A percentile compares a stretch with the other conserved stretches of the same genome.
These are phyloP conservation scores for Plasmodium inui DNA, from an alignment of 169 alveolate species.

Conservation along the genomic window DNA sequence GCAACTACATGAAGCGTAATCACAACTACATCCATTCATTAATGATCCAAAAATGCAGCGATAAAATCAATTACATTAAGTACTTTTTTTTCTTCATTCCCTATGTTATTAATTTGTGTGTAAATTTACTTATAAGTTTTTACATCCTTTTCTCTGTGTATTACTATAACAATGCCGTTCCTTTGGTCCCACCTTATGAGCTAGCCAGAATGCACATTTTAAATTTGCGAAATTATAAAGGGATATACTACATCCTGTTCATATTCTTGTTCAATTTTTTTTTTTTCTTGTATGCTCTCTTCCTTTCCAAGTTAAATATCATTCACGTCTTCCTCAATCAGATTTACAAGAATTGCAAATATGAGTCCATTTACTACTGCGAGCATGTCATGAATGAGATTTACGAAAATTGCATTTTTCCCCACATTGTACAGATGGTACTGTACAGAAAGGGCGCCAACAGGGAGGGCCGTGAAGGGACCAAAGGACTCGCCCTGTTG, in stretches of 20 bases:
- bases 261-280: constrained; percentile 42
- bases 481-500: background rate
- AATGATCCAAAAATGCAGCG: constrained; percentile 47
- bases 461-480: background rate
- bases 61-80: constrained; percentile 55
- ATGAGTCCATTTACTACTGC: constrained; percentile 67
- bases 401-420: constrained; percentile 49
- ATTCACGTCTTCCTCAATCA: constrained; percentile 50
- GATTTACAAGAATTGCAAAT: constrained; percentile 58
- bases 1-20: constrained; percentile 22
- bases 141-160: constrained; percentile 56
- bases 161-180: constrained; percentile 63
- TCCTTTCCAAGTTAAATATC: constrained; percentile 42
- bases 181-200: constrained; percentile 66
- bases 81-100: constrained; percentile 49
- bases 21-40: constrained; percentile 60
- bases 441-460: constrained; percentile 3
- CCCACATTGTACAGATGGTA: constrained; percentile 16
- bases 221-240: constrained; percentile 48
- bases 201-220: constrained; percentile 45
- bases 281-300: constrained; percentile 37
- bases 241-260: constrained; percentile 53
- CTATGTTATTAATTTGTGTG: constrained; percentile 50
- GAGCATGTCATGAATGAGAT: constrained; percentile 71
- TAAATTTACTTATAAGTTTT: constrained; percentile 37